phyloP scores from a whole-genome alignment of 2,329 filamentous ascomycete genomes.

The Mycosphaerella arachidis region DNA sequence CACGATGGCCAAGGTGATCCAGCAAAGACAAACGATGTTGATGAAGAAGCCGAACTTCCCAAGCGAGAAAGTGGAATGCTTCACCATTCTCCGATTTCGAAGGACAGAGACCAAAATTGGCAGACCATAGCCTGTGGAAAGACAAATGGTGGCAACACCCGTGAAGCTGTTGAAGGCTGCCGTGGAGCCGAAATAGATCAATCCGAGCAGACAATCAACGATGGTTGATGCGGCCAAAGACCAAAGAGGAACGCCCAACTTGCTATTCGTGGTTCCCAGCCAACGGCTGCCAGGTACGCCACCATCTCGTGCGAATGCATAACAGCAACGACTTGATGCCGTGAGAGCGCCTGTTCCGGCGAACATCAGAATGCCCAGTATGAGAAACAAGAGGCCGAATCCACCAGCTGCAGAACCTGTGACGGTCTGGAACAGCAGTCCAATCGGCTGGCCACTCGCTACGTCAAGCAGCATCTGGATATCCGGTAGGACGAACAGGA shows the following conservation, averaged over 20 bases:
- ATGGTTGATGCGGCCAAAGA: constrained; percentile 63
- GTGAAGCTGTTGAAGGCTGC: constrained; percentile 78
- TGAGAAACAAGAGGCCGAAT: constrained; percentile 69
- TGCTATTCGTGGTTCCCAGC: constrained; percentile 53
- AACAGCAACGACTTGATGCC: constrained; percentile 66
- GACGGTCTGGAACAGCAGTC: constrained; percentile 68
- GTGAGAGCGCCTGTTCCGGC: constrained; percentile 71
- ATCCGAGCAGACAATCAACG: constrained; percentile 66
- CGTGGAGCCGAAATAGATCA: constrained; percentile 74
- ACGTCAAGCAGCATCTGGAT: constrained; percentile 60
- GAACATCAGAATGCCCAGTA: constrained; percentile 72
- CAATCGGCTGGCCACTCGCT: constrained; percentile 70
- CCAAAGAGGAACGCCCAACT: constrained; percentile 65
- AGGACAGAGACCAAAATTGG: constrained; percentile 69
- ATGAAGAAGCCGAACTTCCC: constrained; percentile 64
- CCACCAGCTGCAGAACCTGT: constrained; percentile 69
- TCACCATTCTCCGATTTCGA: constrained; percentile 61
- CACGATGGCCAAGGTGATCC: constrained; percentile 66
- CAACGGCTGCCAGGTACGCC: constrained; percentile 51
- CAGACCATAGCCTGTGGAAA: constrained; percentile 69
- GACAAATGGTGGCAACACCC: constrained; percentile 72
- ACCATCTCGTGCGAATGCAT: constrained; percentile 68
- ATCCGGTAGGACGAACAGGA: constrained; percentile 71
- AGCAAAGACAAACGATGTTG: constrained; percentile 63
- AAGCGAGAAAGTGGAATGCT: constrained; percentile 62